phyloP scores from a whole-genome alignment of 306 rosid genomes.

The Cyamopsis tetragonoloba region DNA sequence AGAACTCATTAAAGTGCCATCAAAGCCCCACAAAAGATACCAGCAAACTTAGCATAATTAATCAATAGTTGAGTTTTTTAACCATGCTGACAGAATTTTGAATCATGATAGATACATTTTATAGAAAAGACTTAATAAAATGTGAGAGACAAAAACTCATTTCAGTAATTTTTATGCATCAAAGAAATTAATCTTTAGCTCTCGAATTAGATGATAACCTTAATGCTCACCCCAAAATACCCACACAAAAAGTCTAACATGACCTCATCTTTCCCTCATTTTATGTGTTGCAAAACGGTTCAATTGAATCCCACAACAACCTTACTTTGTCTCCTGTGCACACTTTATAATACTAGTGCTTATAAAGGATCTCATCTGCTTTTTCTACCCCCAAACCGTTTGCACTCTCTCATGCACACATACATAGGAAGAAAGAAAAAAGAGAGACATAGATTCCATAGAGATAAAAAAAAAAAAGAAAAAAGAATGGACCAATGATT shows the following conservation, averaged over 20 bases:
- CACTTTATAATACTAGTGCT: slow-evolving; percentile 18
- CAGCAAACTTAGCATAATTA: too few relatives aligned
- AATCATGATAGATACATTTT: too few relatives aligned
- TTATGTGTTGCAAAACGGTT: background rate
- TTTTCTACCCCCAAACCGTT: slow-evolving; percentile 23
- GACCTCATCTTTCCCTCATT: slow-evolving; percentile 6
- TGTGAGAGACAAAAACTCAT: too few relatives aligned
- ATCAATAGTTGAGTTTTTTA: too few relatives aligned
- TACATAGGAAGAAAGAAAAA: background rate
- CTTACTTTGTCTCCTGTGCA: background rate
- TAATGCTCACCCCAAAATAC: too few relatives aligned
- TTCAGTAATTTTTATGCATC: too few relatives aligned
- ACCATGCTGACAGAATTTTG: too few relatives aligned
- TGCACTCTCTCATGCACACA: slow-evolving; percentile 22
- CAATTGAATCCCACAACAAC: background rate
- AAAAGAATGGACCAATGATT: slow-evolving; percentile 53
- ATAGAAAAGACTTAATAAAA: too few relatives aligned
- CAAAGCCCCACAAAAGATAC: background rate
- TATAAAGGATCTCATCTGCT: slow-evolving; percentile 17
- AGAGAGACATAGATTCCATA: slow-evolving; percentile 43
- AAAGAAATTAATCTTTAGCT: too few relatives aligned
- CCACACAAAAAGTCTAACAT: slow-evolving; percentile 3
- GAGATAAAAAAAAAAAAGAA: too few relatives aligned
- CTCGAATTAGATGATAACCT: too few relatives aligned
- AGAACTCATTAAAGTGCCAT: background rate